Conservation (phyloP, 2,329 filamentous ascomycete species). For the Botrytis tulipae region DNA sequence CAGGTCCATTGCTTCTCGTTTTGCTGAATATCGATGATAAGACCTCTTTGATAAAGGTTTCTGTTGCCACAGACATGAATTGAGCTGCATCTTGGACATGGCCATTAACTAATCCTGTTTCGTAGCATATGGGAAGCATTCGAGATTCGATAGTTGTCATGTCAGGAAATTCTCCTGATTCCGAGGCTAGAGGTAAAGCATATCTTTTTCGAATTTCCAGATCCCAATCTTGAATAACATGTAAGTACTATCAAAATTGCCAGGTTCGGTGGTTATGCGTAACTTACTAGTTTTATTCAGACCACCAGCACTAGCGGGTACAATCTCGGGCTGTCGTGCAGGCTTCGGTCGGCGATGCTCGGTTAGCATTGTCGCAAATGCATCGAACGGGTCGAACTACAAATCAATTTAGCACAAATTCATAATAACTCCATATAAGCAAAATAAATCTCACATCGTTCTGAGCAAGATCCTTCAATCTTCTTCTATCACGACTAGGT, state of each 20-base stretch:
- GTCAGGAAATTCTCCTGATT: slow-evolving; percentile 69
- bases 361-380: slow-evolving; percentile 37
- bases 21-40: slow-evolving; percentile 62
- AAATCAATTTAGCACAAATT: not conserved
- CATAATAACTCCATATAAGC: not conserved
- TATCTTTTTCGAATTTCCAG: slow-evolving; percentile 66
- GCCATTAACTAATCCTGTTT: slow-evolving; percentile 59
- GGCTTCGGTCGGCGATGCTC: slow-evolving; percentile 40
- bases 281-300: slow-evolving; percentile 69
- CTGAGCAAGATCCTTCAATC: slow-evolving; percentile 62
- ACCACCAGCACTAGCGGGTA: slow-evolving; percentile 67
- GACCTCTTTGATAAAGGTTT: slow-evolving; percentile 66
- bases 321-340: slow-evolving; percentile 54
- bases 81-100: slow-evolving; percentile 60
- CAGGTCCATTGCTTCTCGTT: slow-evolving; percentile 63
- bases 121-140: slow-evolving; percentile 68
- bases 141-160: slow-evolving; percentile 59
- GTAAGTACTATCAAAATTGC: not conserved
- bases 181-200: slow-evolving; percentile 60
- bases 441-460: slow-evolving; percentile 53
- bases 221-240: slow-evolving; percentile 53
- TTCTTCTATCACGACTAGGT: slow-evolving; percentile 62
- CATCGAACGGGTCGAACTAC: slow-evolving; percentile 38
- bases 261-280: slow-evolving; percentile 47
- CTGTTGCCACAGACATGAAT: slow-evolving; percentile 63